A percentile compares a stretch with the other conserved stretches of the same genome.
Evolutionary conservation across 2,329 filamentous ascomycete genomes (phyloP).

Genomic region (Paraphoma sp.): DNA sequence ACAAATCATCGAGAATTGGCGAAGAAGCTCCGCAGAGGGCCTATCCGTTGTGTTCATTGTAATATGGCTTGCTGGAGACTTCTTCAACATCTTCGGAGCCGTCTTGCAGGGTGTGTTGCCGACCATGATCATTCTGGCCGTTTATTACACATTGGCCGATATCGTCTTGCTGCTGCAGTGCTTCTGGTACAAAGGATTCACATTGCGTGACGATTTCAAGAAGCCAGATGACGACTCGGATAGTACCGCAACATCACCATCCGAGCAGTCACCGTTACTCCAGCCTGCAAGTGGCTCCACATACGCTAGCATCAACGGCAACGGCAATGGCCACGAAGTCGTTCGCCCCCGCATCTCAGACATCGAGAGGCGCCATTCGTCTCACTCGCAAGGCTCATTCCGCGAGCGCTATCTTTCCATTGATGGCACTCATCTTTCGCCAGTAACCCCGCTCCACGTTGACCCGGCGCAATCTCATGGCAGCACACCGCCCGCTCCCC

Average conservation of each 20-base stretch:
- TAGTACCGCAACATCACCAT: slow-evolving; percentile 40
- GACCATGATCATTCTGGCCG: slow-evolving; percentile 93
- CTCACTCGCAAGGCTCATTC: slow-evolving; percentile 43
- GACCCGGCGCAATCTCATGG: slow-evolving; percentile 24
- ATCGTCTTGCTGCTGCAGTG: slow-evolving; percentile 87
- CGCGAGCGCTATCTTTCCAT: slow-evolving; percentile 63
- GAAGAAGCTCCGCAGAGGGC: slow-evolving; percentile 81
- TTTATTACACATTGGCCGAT: slow-evolving; percentile 93
- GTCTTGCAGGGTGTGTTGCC: slow-evolving; percentile 89
- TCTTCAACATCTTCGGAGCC: slow-evolving; percentile 95
- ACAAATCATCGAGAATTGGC: slow-evolving; percentile 95
- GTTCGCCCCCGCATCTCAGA: slow-evolving; percentile 46
- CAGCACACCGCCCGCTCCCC: slow-evolving; percentile 51
- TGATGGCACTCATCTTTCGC: slow-evolving; percentile 74
- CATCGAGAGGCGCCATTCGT: slow-evolving; percentile 38
- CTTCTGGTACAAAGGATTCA: slow-evolving; percentile 93
- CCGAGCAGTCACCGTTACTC: slow-evolving; percentile 45
- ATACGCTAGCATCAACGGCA: slow-evolving; percentile 15
- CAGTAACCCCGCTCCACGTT: slow-evolving; percentile 76
- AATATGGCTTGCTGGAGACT: slow-evolving; percentile 90
- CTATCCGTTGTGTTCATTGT: slow-evolving; percentile 91
- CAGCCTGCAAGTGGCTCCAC: slow-evolving; percentile 30
- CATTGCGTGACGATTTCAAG: slow-evolving; percentile 43
- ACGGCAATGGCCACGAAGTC: slow-evolving; percentile 27
- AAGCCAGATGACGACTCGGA: slow-evolving; percentile 30